Evolutionary conservation across 345 rosid genomes (phyloP), one percentile per base, ranked within the genome.

Genomic region (Gossypium sturtianum): DNA sequence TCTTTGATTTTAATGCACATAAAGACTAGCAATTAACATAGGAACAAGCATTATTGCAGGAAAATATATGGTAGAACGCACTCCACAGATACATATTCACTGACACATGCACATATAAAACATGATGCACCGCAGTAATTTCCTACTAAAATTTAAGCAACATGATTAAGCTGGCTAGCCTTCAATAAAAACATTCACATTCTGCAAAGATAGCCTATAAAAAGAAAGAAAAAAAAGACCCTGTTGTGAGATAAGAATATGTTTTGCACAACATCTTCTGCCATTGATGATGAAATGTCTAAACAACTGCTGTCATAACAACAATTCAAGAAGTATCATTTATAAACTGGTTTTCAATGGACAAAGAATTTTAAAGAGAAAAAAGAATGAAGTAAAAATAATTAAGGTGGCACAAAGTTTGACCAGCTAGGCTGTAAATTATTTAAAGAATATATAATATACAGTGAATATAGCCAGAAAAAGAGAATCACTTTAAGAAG

Each of bases 211-310:
- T 49, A 49, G 23, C 47, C 19, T 16, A 9, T 3, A 64, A 64
- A 38, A 64, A 13, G 19, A 45, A 2, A 34, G 8, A 9, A 61
- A 63, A 63, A 34, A 44, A 9, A n/a, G 17, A 20, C 9, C 12
- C 2, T 20, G 19, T 17, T 6, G 9, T 1, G 25, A 66, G 27
- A 64, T 20, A 53, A 70, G 68, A 9, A 27, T 12, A 54, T 44
- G 59, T 72, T 67, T 51, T 61, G 53, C 75, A 41, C 25, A 60
- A 76, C 8, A 19, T 61, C 59, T 65, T 34, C 74, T 22, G 6
- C 5, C 10, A 44, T 4, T 67, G 16, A 23, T 3, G 12, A 48
- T 0, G 19, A 48, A 48, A 47, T 15, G 71, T 66, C 19, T 23
- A n/a, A 67, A 67, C 57, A 67, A 66, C 71, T 22, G 23, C 16